These are phyloP conservation scores for Globisporangium acanthophoron DNA, from an alignment of 352 stramenopile species.

Conservation along the genomic window DNA sequence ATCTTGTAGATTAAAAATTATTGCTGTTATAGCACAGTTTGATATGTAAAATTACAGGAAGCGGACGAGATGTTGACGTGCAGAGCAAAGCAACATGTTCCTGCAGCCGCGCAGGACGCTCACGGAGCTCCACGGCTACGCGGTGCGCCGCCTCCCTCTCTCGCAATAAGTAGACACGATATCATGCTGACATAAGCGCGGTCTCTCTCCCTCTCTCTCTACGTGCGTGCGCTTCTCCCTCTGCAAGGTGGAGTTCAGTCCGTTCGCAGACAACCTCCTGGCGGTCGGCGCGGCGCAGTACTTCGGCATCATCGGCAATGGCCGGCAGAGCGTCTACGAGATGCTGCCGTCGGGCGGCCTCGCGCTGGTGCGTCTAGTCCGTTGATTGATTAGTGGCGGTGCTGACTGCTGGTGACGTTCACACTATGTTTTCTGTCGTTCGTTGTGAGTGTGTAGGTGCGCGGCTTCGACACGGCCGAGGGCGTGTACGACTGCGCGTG, in stretches of 20 bases:
- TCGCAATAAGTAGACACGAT: not conserved
- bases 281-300: constrained; percentile 88
- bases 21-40: not conserved
- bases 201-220: not conserved
- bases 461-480: constrained; percentile 86
- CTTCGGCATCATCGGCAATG: constrained; percentile 92
- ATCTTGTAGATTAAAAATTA: too few species aligned
- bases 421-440: not conserved
- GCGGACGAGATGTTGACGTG: not conserved
- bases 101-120: constrained; percentile 53
- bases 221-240: not conserved
- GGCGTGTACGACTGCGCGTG: constrained; percentile 89
- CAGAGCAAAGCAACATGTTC: constrained; percentile 36
- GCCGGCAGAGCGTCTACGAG: constrained; percentile 79
- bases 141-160: constrained; percentile 20
- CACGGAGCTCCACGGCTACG: constrained; percentile 67
- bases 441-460: constrained; percentile 28
- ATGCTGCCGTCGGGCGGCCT: constrained; percentile 60
- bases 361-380: constrained; percentile 30
- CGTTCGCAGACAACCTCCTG: constrained; percentile 84
- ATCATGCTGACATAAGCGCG: too few species aligned
- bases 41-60: not conserved
- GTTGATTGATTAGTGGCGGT: not conserved
- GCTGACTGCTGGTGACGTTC: not conserved
- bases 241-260: constrained; percentile 86